phyloP scores from a whole-genome alignment of 164 flowering plant genomes.

The Pachysandra terminalis region DNA sequence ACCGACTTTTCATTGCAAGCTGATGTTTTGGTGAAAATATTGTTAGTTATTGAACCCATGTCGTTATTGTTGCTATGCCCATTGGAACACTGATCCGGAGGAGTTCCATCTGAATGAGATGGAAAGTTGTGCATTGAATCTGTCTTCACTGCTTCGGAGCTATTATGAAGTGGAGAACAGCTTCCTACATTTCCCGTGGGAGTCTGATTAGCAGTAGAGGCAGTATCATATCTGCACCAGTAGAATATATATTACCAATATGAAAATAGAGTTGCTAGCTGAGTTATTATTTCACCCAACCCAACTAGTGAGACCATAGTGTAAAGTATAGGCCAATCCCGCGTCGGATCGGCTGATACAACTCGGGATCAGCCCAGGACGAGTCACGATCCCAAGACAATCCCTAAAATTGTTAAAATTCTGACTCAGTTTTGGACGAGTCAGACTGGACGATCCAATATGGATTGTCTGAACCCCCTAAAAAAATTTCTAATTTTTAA shows the following conservation, averaged over 20 bases:
- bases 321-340: no score
- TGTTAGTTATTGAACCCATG: conserved; percentile 44
- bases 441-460: no score
- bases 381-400: no score
- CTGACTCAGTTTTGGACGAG: no score
- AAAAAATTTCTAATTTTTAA: no score
- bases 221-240: conserved; percentile 53
- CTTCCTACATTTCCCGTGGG: conserved; percentile 54
- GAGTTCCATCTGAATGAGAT: conserved; percentile 31
- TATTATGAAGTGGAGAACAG: conserved; percentile 53
- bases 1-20: conserved; percentile 36
- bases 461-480: no score
- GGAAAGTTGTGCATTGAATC: conserved; percentile 29
- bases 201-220: conserved; percentile 46
- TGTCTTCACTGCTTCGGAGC: conserved; percentile 46
- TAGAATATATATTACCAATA: background rate
- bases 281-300: no score
- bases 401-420: no score
- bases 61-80: conserved; percentile 54
- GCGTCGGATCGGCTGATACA: no score
- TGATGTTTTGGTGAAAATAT: conserved; percentile 32
- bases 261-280: no score
- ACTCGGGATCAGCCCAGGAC: no score
- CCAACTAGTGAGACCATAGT: no score
- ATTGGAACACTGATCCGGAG: conserved; percentile 43